These are phyloP conservation scores for Cryptosporidium tyzzeri DNA, from an alignment of 169 alveolate species.

Conservation along the genomic window DNA sequence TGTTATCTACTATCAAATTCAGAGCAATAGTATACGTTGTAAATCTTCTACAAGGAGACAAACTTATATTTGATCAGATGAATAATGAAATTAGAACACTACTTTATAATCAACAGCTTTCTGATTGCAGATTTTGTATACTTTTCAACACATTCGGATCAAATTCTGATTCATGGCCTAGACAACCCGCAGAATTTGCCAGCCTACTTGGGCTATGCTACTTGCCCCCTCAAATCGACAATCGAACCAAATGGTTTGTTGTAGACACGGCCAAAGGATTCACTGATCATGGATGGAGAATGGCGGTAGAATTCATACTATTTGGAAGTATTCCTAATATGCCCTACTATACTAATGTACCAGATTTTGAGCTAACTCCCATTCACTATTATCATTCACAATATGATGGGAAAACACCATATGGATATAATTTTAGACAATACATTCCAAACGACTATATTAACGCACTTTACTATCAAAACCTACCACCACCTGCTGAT, in stretches of 20 bases:
- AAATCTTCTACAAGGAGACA: constrained; percentile 34
- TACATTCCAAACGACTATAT: constrained; percentile 22
- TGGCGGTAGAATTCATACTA: constrained; percentile 69
- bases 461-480: not conserved
- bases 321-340: constrained; percentile 41
- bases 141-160: constrained; percentile 68
- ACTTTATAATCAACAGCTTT: constrained; percentile 40
- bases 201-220: constrained; percentile 59
- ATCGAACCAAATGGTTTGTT: constrained; percentile 58
- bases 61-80: constrained; percentile 43
- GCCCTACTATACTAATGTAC: constrained; percentile 63
- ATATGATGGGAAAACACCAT: constrained; percentile 26
- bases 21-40: constrained; percentile 74
- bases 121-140: constrained; percentile 46
- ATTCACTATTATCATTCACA: constrained; percentile 52
- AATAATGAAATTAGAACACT: constrained; percentile 42
- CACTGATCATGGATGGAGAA: constrained; percentile 56
- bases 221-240: constrained; percentile 67
- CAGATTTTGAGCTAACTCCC: constrained; percentile 68
- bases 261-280: constrained; percentile 68
- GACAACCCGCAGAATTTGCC: constrained; percentile 53
- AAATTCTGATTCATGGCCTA: constrained; percentile 60
- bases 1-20: constrained; percentile 31
- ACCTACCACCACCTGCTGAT: not conserved
- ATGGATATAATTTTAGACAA: constrained; percentile 23